These are phyloP conservation scores for Mikania micrantha DNA, from an alignment of 129 eudicot genomes.

Conservation along the genomic window DNA sequence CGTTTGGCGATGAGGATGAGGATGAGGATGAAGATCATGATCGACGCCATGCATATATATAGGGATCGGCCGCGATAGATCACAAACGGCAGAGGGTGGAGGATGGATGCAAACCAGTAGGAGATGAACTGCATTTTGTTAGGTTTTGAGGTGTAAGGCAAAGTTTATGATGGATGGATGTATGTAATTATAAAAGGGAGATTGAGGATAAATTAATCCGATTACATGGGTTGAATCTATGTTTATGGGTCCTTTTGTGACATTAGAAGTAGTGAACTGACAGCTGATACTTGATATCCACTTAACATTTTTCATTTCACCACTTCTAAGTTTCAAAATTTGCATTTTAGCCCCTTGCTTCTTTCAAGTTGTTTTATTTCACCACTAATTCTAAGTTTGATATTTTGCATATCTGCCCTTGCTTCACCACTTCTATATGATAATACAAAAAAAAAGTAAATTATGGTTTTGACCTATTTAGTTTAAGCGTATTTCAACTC, in stretches of 20 bases:
- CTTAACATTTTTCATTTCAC: conserved; percentile 24
- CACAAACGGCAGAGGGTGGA: neutral
- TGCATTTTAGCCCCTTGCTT: neutral
- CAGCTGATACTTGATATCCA: conserved; percentile 29
- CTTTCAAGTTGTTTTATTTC: too few species aligned
- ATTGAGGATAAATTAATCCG: conserved; percentile 12
- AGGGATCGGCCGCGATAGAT: neutral
- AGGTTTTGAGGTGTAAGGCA: conserved; percentile 61
- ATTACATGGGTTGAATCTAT: conserved; percentile 7
- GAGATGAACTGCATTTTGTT: conserved; percentile 37
- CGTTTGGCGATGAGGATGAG: conserved; percentile 18
- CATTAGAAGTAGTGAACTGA: conserved; percentile 26
- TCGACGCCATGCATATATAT: conserved; percentile 30
- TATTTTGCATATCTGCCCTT: too few species aligned
- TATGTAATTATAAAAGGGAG: conserved; percentile 24
- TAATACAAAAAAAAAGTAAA: too few species aligned
- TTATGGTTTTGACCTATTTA: too few species aligned
- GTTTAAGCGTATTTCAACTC: too few species aligned
- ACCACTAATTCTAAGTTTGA: too few species aligned
- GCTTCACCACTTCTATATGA: too few species aligned
- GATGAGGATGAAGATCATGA: conserved; percentile 21
- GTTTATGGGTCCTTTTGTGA: conserved; percentile 23
- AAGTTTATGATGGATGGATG: conserved; percentile 40
- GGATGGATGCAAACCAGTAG: conserved; percentile 48
- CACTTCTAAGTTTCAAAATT: neutral